Conservation (phyloP, 129 eudicot species). For the Pulicaria dysenterica region DNA sequence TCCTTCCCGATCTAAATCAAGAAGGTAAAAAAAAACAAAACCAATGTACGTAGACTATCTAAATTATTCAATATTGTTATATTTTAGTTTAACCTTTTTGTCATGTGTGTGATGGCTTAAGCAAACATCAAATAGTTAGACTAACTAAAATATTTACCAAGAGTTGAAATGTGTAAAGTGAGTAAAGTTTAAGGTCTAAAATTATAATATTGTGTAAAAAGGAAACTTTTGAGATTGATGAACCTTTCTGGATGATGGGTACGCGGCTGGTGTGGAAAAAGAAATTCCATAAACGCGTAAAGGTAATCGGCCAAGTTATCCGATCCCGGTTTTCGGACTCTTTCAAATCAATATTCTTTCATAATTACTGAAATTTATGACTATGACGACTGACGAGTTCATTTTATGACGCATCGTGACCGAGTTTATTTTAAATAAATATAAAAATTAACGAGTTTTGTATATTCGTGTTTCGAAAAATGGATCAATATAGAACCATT, state of each 20-base stretch:
- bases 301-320: background rate
- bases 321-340: conserved; percentile 24
- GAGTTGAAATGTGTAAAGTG: background rate
- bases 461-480: too few relatives aligned
- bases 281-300: conserved; percentile 35
- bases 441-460: too few relatives aligned
- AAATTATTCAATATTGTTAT: background rate
- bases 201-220: background rate
- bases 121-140: background rate
- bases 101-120: background rate
- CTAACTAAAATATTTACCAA: background rate
- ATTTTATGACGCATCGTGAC: too few relatives aligned
- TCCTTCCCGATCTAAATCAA: too few relatives aligned
- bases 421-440: too few relatives aligned
- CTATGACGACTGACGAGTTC: too few relatives aligned
- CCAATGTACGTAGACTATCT: too few relatives aligned
- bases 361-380: too few relatives aligned
- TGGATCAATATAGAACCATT: too few relatives aligned
- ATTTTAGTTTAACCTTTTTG: background rate
- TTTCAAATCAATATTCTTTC: background rate
- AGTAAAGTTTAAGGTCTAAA: conserved; percentile 7
- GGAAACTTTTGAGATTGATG: conserved; percentile 17
- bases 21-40: too few relatives aligned
- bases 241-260: background rate
- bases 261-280: conserved; percentile 25